Conservation (phyloP, 2,329 filamentous ascomycete genomes). For the Penicillium paneum region DNA sequence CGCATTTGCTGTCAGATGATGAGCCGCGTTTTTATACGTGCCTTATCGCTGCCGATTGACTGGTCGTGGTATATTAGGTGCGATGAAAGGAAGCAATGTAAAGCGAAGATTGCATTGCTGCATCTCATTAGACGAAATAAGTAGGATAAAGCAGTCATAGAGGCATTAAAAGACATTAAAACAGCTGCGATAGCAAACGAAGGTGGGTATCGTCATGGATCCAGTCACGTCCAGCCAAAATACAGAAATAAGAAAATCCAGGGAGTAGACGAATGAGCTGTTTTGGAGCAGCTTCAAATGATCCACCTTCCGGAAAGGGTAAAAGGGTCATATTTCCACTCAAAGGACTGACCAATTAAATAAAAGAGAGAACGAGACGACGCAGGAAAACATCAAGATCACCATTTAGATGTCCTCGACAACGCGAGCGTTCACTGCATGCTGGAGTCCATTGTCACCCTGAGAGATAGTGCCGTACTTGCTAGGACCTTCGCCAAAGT, state of each 20-base stretch:
- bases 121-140: slow-evolving; percentile 8
- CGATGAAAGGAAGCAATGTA: not conserved
- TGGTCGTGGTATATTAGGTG: not conserved
- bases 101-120: not conserved
- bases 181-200: slow-evolving; percentile 17
- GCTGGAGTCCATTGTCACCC: slow-evolving; percentile 64
- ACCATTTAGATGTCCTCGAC: slow-evolving; percentile 73
- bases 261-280: not conserved
- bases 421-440: slow-evolving; percentile 75
- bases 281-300: not conserved
- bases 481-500: slow-evolving; percentile 56
- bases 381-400: not conserved
- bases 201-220: slow-evolving; percentile 34
- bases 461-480: slow-evolving; percentile 43
- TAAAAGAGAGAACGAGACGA: not conserved
- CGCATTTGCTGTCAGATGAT: not conserved
- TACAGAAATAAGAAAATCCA: slow-evolving; percentile 12
- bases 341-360: not conserved
- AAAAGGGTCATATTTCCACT: slow-evolving; percentile 21
- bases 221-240: slow-evolving; percentile 17
- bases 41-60: not conserved
- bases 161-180: slow-evolving; percentile 1
- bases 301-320: not conserved
- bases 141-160: slow-evolving; percentile 6
- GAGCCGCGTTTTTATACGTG: not conserved